phyloP scores from a whole-genome alignment of 228 moss, liverwort and hornwort species.

The Sphagnum fallax region DNA sequence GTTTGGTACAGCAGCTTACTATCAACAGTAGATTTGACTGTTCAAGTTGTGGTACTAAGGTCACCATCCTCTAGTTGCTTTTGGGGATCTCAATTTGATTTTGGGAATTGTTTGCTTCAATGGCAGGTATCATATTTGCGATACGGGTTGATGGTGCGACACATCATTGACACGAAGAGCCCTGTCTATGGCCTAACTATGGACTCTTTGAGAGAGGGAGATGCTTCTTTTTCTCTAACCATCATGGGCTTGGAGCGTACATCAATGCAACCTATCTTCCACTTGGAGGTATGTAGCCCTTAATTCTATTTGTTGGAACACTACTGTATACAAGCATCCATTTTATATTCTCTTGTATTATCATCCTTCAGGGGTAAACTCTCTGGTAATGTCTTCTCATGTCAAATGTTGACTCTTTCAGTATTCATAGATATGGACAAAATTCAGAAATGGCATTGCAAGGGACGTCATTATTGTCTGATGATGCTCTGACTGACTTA shows the following conservation, averaged over 20 bases:
- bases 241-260: constrained; percentile 91
- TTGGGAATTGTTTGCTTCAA: not conserved
- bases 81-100: no score
- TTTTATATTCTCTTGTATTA: not conserved
- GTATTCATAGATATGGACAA: no score
- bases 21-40: no score
- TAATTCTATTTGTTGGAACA: not conserved
- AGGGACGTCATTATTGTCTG: not conserved
- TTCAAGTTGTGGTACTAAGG: no score
- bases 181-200: constrained; percentile 83
- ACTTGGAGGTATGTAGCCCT: constrained; percentile 59
- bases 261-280: constrained; percentile 98
- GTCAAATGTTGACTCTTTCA: no score
- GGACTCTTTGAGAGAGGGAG: constrained; percentile 66
- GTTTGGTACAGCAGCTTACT: no score
- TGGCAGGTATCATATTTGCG: constrained; percentile 63
- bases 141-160: constrained; percentile 84
- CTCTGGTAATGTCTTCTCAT: no score
- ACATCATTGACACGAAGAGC: constrained; percentile 67
- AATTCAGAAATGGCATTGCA: not conserved
- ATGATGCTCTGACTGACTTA: not conserved
- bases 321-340: not conserved
- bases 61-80: no score
- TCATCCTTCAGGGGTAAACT: no score
- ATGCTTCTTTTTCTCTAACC: constrained; percentile 93